These are phyloP conservation scores for Colletotrichum graminicola DNA, from an alignment of 2,329 filamentous ascomycete genomes.

Conservation along the genomic window DNA sequence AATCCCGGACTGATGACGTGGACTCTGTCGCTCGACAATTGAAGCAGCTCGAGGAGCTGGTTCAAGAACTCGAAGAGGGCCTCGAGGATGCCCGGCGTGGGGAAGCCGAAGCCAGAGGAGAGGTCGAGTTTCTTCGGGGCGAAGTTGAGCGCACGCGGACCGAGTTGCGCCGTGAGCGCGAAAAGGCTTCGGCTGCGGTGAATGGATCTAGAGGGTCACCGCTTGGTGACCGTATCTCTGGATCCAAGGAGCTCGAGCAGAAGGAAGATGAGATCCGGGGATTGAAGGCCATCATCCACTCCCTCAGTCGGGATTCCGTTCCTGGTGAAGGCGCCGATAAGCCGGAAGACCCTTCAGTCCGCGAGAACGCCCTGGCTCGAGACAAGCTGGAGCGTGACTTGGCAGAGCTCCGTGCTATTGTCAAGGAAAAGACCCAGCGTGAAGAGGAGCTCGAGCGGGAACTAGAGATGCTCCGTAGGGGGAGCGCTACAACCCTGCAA, in stretches of 20 bases:
- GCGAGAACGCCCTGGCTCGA: conserved; percentile 66
- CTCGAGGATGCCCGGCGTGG: conserved; percentile 93
- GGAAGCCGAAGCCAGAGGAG: conserved; percentile 93
- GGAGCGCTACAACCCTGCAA: conserved; percentile 45
- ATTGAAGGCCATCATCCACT: conserved; percentile 97
- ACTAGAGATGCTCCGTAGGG: conserved; percentile 73
- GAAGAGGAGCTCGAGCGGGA: conserved; percentile 92
- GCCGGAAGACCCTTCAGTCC: conserved; percentile 35
- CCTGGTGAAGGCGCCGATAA: conserved; percentile 58
- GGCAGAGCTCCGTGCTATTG: conserved; percentile 77
- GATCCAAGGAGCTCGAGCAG: conserved; percentile 84
- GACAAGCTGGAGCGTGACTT: conserved; percentile 86
- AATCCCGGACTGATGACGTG: conserved; percentile 88
- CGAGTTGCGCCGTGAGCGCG: conserved; percentile 88
- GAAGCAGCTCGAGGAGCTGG: conserved; percentile 94
- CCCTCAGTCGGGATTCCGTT: conserved; percentile 83
- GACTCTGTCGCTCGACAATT: conserved; percentile 91
- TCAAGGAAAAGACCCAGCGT: conserved; percentile 78
- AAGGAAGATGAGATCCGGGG: conserved; percentile 98
- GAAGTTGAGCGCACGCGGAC: conserved; percentile 93
- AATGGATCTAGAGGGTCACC: conserved; percentile 56
- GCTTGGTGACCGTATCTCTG: conserved; percentile 59
- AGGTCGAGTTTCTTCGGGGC: conserved; percentile 94
- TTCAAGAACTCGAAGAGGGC: conserved; percentile 96
- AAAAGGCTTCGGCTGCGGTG: conserved; percentile 77